Conservation (phyloP, 306 rosid genomes). For the Cucumis sativus region DNA sequence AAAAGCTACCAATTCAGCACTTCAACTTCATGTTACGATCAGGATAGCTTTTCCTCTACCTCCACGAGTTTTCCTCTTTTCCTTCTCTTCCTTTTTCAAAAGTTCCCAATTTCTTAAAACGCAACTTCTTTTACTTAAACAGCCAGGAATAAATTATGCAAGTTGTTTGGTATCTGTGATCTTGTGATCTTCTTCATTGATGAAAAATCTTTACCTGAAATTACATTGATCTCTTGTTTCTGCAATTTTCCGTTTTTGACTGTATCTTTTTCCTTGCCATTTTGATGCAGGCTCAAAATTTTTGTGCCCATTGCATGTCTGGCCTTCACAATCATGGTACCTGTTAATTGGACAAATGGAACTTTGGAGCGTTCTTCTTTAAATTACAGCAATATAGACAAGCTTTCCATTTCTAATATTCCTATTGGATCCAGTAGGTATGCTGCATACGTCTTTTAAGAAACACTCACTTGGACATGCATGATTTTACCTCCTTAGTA, state of each 20-base stretch:
- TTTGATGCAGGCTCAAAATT: conserved; percentile 66
- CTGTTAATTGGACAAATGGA: conserved; percentile 88
- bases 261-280: background rate
- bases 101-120: background rate
- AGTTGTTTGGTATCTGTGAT: background rate
- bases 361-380: conserved; percentile 58
- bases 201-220: background rate
- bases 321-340: conserved; percentile 73
- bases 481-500: background rate
- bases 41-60: background rate
- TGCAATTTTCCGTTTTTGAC: background rate
- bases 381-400: conserved; percentile 57
- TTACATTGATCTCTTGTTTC: background rate
- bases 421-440: conserved; percentile 78
- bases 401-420: conserved; percentile 88
- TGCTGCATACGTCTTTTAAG: background rate
- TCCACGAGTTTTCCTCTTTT: background rate
- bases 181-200: background rate
- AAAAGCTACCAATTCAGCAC: background rate
- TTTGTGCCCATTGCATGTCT: conserved; percentile 72
- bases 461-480: background rate
- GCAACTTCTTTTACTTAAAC: background rate
- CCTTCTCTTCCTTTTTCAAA: background rate
- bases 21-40: background rate
- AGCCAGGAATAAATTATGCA: background rate